Percentiles rank a stretch among this genome's conserved stretches.
Conservation (phyloP, 768 basidiomycete genomes). For the Psilocybe azurescens region DNA sequence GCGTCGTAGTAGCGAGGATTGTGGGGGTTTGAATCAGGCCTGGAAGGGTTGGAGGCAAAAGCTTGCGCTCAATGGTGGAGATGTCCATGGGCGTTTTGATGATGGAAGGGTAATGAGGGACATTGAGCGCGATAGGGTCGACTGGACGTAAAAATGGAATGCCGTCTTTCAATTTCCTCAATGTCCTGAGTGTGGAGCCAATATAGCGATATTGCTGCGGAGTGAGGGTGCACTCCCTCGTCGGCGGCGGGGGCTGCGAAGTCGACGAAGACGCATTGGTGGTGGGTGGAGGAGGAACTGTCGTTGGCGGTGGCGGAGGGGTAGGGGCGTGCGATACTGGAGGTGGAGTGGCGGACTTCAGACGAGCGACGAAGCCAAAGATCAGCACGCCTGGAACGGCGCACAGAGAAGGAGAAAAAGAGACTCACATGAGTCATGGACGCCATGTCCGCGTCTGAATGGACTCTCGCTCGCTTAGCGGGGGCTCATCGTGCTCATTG, state of each 20-base stretch:
- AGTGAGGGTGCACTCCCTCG: constrained; percentile 54
- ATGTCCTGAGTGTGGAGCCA: constrained; percentile 71
- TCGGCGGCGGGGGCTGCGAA: constrained; percentile 19
- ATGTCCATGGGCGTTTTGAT: constrained; percentile 96
- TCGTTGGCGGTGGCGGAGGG: constrained; percentile 27
- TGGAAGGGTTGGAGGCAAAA: constrained; percentile 79
- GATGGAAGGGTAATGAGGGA: constrained; percentile 88
- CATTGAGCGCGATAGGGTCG: constrained; percentile 80
- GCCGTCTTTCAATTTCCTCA: constrained; percentile 90
- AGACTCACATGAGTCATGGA: constrained; percentile 74
- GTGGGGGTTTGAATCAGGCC: constrained; percentile 69
- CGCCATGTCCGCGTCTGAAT: constrained; percentile 78
- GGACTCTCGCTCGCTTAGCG: constrained; percentile 79
- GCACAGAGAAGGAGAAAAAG: constrained; percentile 45
- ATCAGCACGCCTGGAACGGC: constrained; percentile 63
- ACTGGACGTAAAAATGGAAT: constrained; percentile 86
- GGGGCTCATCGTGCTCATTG: constrained; percentile 73
- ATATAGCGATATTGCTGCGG: constrained; percentile 81
- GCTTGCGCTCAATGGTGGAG: constrained; percentile 88
- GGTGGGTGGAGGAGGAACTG: constrained; percentile 25
- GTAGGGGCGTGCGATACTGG: constrained; percentile 59
- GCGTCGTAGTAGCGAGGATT: constrained; percentile 81
- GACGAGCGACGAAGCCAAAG: constrained; percentile 35
- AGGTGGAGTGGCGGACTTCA: constrained; percentile 79
- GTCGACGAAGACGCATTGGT: constrained; percentile 21